Evolutionary conservation across 208 protist genomes (phyloP).

Genomic region (Leishmania tarentolae): DNA sequence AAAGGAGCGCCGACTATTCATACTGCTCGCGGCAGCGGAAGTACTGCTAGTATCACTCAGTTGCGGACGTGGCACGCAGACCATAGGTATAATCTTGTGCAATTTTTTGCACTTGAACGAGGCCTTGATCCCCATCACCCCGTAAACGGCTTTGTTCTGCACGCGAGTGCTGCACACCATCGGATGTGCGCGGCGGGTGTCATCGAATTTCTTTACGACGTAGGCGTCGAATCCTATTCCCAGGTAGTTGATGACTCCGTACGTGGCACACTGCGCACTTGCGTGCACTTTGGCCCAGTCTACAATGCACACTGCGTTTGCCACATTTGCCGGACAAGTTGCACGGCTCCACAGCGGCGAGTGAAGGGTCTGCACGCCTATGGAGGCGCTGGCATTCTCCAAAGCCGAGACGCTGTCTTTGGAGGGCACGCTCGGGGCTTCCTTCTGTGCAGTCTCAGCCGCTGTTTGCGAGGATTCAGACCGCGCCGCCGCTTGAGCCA

Average conservation of each 20-base stretch:
- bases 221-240: constrained; percentile 83
- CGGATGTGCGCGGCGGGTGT: constrained; percentile 50
- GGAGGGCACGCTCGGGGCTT: neutral
- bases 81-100: constrained; percentile 50
- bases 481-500: constrained; percentile 35
- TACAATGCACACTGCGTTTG: constrained; percentile 41
- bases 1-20: neutral
- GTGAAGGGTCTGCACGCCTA: neutral
- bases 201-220: constrained; percentile 63
- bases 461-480: constrained; percentile 5
- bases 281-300: constrained; percentile 51
- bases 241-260: constrained; percentile 83
- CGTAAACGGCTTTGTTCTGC: constrained; percentile 81
- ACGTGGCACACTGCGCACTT: constrained; percentile 26
- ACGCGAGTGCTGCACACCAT: constrained; percentile 62
- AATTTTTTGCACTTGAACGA: constrained; percentile 46
- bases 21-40: neutral
- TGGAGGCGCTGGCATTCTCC: neutral
- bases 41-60: neutral
- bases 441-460: neutral
- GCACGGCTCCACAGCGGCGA: constrained; percentile 7
- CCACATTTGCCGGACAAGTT: constrained; percentile 8
- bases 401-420: neutral
- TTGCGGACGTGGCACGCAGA: constrained; percentile 55
- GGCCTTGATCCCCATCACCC: constrained; percentile 51